Evolutionary conservation across 2,329 filamentous ascomycete species (phyloP).

Genomic region (Colletotrichum spinosum): DNA sequence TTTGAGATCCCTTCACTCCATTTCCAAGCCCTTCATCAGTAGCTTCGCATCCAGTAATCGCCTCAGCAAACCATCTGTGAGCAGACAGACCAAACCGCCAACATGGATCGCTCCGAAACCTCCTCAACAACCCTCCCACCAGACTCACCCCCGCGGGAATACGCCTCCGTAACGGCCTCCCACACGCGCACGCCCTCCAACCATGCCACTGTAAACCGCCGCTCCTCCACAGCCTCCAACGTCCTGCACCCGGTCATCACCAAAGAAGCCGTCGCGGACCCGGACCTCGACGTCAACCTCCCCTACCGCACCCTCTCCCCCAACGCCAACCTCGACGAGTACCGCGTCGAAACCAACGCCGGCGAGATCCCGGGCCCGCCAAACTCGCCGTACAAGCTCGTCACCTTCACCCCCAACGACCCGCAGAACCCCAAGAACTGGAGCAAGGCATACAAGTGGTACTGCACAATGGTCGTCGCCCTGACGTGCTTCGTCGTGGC

Average conservation of each 20-base stretch:
- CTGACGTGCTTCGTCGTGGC: constrained; percentile 80
- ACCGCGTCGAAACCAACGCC: constrained; percentile 68
- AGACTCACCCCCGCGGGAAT: constrained; percentile 8
- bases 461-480: constrained; percentile 86
- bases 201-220: constrained; percentile 16
- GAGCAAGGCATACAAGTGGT: constrained; percentile 83
- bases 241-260: constrained; percentile 37
- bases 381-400: constrained; percentile 60
- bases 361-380: constrained; percentile 69
- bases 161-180: constrained; percentile 21
- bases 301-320: constrained; percentile 73
- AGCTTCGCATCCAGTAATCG: neutral
- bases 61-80: neutral
- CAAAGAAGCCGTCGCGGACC: constrained; percentile 52
- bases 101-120: constrained; percentile 23
- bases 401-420: constrained; percentile 76
- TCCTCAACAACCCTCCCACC: constrained; percentile 28
- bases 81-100: neutral
- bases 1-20: neutral
- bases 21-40: neutral
- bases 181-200: constrained; percentile 1
- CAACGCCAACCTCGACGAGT: constrained; percentile 74
- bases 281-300: constrained; percentile 64
- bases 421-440: constrained; percentile 88
- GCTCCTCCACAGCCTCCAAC: constrained; percentile 41